A percentile compares a stretch with the other conserved stretches of the same genome.
Conservation (phyloP, 192 early-diverging fungal genomes). For the Anaeromyces robustus region DNA sequence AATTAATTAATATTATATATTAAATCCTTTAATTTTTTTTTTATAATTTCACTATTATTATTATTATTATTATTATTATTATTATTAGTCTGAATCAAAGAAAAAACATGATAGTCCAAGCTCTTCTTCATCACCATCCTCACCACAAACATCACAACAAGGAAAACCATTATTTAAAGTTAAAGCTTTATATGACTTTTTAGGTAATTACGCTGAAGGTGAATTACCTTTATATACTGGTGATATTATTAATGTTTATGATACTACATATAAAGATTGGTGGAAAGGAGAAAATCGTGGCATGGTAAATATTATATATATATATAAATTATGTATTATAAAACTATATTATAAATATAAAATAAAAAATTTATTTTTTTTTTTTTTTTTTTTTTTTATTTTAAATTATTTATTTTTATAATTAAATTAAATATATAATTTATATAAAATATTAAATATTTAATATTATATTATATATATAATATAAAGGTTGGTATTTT, state of each 20-base stretch:
- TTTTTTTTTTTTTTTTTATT: too few relatives aligned
- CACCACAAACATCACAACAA: neutral
- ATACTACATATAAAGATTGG: conserved; percentile 92
- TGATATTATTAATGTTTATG: conserved; percentile 78
- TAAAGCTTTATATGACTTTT: conserved; percentile 85
- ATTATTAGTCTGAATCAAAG: neutral
- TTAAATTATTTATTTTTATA: too few relatives aligned
- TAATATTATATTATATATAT: too few relatives aligned
- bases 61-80: neutral
- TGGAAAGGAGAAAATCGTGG: conserved; percentile 87
- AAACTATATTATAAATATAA: too few relatives aligned
- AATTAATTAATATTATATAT: too few relatives aligned
- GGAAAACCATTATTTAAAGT: conserved; percentile 53
- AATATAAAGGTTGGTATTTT: conserved; percentile 58
- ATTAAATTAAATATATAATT: too few relatives aligned
- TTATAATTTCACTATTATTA: neutral
- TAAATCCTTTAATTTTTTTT: too few relatives aligned
- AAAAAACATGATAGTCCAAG: neutral
- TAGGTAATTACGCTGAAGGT: conserved; percentile 61
- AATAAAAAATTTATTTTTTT: too few relatives aligned
- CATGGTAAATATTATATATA: conserved; percentile 10
- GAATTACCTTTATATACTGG: conserved; percentile 80
- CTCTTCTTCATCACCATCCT: neutral
- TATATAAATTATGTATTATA: too few relatives aligned
- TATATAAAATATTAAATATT: too few relatives aligned